Conservation (phyloP, 2,329 filamentous ascomycete genomes). For the Apiospora hydei region DNA sequence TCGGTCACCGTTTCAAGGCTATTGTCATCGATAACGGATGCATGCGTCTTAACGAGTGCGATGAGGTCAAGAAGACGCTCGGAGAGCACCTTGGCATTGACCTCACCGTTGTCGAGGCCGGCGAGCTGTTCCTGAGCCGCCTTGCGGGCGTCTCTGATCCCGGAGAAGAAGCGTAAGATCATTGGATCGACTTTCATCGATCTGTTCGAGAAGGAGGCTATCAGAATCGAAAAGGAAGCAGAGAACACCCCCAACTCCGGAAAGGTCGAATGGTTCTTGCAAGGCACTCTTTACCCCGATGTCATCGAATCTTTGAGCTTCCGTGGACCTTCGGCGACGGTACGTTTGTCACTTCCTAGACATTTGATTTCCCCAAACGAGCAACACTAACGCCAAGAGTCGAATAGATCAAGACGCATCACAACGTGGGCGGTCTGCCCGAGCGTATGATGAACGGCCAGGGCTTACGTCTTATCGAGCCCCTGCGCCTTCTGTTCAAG, state of each 20-base stretch:
- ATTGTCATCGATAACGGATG: slow-evolving; percentile 84
- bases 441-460: slow-evolving; percentile 36
- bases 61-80: slow-evolving; percentile 81
- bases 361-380: no score
- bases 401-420: slow-evolving; percentile 43
- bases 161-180: slow-evolving; percentile 90
- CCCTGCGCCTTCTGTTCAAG: background rate
- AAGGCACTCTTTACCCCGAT: slow-evolving; percentile 78
- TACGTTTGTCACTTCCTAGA: background rate
- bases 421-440: slow-evolving; percentile 54
- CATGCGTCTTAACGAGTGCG: slow-evolving; percentile 85
- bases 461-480: slow-evolving; percentile 53
- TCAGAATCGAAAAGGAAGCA: slow-evolving; percentile 72
- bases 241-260: slow-evolving; percentile 72
- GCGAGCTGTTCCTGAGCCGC: slow-evolving; percentile 74
- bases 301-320: slow-evolving; percentile 56
- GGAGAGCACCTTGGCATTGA: slow-evolving; percentile 85
- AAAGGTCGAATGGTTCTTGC: slow-evolving; percentile 84
- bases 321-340: slow-evolving; percentile 36
- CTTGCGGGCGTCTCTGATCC: slow-evolving; percentile 80
- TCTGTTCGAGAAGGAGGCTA: slow-evolving; percentile 81
- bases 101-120: slow-evolving; percentile 84
- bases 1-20: slow-evolving; percentile 80
- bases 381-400: background rate
- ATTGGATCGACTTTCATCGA: slow-evolving; percentile 84